These are phyloP conservation scores for Psilocybe azurescens DNA, from an alignment of 768 basidiomycete genomes.

Conservation along the genomic window DNA sequence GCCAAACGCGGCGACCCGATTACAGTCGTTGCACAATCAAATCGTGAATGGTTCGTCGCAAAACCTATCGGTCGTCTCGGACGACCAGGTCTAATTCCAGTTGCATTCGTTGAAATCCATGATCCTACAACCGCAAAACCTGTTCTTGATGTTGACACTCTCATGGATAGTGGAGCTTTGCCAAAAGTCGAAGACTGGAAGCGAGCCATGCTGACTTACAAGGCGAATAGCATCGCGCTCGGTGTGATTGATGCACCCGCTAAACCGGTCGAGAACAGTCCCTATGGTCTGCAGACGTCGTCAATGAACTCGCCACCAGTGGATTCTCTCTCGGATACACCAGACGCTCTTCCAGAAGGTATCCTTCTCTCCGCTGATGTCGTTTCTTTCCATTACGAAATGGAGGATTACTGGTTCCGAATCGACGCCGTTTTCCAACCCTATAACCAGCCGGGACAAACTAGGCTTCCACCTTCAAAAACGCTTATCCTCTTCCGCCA, in stretches of 20 bases:
- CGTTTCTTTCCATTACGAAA: slow-evolving; percentile 96
- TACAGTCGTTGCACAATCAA: slow-evolving; percentile 98
- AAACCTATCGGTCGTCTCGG: slow-evolving; percentile 96
- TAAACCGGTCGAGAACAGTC: slow-evolving; percentile 48
- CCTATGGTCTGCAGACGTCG: slow-evolving; percentile 36
- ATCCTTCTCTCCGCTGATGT: slow-evolving; percentile 87
- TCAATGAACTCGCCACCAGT: slow-evolving; percentile 30
- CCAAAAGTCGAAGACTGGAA: slow-evolving; percentile 99
- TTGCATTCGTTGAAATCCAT: slow-evolving; percentile 95
- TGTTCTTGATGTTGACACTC: slow-evolving; percentile 71
- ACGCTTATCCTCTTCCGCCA: slow-evolving; percentile 90
- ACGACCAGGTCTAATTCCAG: slow-evolving; percentile 95
- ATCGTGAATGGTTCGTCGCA: slow-evolving; percentile 99
- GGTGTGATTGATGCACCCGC: slow-evolving; percentile 79
- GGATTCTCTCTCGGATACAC: slow-evolving; percentile 42
- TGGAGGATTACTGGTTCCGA: slow-evolving; percentile 97
- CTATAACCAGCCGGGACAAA: slow-evolving; percentile 64
- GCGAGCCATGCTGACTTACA: slow-evolving; percentile 92
- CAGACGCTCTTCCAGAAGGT: slow-evolving; percentile 74
- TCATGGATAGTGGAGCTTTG: slow-evolving; percentile 88
- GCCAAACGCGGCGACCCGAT: slow-evolving; percentile 94
- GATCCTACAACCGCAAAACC: slow-evolving; percentile 88
- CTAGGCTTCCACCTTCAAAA: slow-evolving; percentile 65
- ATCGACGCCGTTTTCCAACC: slow-evolving; percentile 90
- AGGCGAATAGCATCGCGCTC: slow-evolving; percentile 93